phyloP scores from a whole-genome alignment of 2,329 filamentous ascomycete species.

The Paecilomyces fulvus region DNA sequence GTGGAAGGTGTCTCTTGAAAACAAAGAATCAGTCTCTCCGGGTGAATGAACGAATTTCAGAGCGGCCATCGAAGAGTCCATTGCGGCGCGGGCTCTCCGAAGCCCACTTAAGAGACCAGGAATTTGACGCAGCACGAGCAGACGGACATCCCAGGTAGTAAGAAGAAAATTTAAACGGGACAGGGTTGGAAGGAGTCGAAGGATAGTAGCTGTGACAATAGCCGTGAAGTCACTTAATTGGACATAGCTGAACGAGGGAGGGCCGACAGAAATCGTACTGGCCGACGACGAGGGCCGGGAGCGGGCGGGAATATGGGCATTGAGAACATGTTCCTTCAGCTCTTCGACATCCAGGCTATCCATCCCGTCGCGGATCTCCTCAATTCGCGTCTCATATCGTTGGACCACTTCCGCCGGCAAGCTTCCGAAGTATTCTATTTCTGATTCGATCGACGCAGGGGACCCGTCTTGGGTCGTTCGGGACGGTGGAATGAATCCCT shows the following conservation, averaged over 20 bases:
- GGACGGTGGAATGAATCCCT: slow-evolving; percentile 33
- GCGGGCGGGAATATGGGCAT: slow-evolving; percentile 62
- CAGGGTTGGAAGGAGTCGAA: slow-evolving; percentile 79
- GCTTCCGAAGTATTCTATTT: slow-evolving; percentile 57
- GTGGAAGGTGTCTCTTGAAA: slow-evolving; percentile 32
- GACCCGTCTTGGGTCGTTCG: slow-evolving; percentile 1
- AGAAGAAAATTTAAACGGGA: slow-evolving; percentile 66
- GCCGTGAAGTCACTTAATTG: slow-evolving; percentile 84
- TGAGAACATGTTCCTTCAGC: slow-evolving; percentile 78
- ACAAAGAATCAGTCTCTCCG: slow-evolving; percentile 16
- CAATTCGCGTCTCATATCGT: slow-evolving; percentile 63
- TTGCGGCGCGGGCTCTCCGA: slow-evolving; percentile 26
- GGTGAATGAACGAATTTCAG: slow-evolving; percentile 18
- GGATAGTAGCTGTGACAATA: slow-evolving; percentile 78
- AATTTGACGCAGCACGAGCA: slow-evolving; percentile 65
- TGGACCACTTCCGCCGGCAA: slow-evolving; percentile 56
- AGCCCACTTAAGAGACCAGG: slow-evolving; percentile 61
- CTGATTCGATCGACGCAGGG: slow-evolving; percentile 15
- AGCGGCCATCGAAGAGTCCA: slow-evolving; percentile 25
- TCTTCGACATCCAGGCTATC: slow-evolving; percentile 51
- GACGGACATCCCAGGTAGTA: slow-evolving; percentile 66
- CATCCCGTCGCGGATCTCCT: slow-evolving; percentile 55
- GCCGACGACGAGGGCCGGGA: slow-evolving; percentile 45
- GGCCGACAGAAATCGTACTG: slow-evolving; percentile 34
- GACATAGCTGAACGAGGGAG: slow-evolving; percentile 45